These are phyloP conservation scores for Mycosphaerelloides madeirae DNA, from an alignment of 2,329 filamentous ascomycete genomes.

Conservation along the genomic window DNA sequence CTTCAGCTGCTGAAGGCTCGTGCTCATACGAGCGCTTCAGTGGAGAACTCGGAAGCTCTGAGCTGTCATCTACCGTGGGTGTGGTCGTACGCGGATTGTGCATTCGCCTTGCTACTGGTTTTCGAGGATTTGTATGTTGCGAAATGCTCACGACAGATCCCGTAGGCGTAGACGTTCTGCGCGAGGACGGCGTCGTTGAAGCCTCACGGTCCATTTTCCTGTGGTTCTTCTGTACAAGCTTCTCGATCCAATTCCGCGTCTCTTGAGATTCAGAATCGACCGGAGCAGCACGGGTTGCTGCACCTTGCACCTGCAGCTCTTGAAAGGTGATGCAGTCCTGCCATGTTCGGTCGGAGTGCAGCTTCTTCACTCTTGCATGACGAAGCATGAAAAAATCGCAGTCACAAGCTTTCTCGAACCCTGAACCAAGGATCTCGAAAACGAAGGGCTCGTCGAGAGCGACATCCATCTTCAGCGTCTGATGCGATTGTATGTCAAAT, in stretches of 20 bases:
- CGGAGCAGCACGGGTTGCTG: constrained; percentile 49
- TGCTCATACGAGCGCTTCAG: no score
- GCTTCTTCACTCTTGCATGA: constrained; percentile 70
- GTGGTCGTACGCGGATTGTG: no score
- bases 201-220: constrained; percentile 28
- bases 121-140: background rate
- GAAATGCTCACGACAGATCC: constrained; percentile 2
- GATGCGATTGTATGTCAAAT: constrained; percentile 21
- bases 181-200: constrained; percentile 11
- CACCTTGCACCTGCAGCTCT: constrained; percentile 64
- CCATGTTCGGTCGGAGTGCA: constrained; percentile 70
- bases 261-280: constrained; percentile 56
- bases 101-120: background rate
- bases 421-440: constrained; percentile 74
- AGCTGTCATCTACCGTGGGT: no score
- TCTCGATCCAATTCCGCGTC: constrained; percentile 56
- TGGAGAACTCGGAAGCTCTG: no score
- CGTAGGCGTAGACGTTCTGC: constrained; percentile 7
- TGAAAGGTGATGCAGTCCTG: constrained; percentile 64
- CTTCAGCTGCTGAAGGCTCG: background rate
- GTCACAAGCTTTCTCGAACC: constrained; percentile 68
- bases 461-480: constrained; percentile 36
- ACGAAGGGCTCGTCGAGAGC: constrained; percentile 69
- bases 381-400: constrained; percentile 68
- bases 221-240: constrained; percentile 45